Conservation (phyloP, 805 yeast species). For the Yamadazyma olivae region DNA sequence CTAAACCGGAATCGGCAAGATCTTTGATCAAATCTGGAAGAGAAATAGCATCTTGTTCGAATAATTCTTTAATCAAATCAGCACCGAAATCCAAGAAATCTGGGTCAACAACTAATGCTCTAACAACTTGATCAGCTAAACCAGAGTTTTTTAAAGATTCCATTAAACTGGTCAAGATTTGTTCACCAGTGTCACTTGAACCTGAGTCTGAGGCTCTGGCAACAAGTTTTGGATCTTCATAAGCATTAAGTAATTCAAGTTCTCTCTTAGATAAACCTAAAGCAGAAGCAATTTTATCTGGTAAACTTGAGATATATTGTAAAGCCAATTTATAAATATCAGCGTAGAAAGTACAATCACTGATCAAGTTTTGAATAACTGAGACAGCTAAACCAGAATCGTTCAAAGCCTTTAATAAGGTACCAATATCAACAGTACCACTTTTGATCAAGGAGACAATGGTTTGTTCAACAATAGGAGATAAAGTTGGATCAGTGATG, state of each 20-base stretch:
- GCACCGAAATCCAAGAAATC: constrained; percentile 39
- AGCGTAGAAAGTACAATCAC: constrained; percentile 37
- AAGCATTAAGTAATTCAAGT: constrained; percentile 6
- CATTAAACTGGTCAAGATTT: constrained; percentile 32
- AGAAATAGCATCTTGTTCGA: constrained; percentile 26
- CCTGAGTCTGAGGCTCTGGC: constrained; percentile 6
- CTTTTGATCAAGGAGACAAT: constrained; percentile 27
- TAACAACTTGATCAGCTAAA: constrained; percentile 36
- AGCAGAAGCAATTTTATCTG: constrained; percentile 19
- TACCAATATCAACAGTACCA: constrained; percentile 29
- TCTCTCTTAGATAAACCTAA: constrained; percentile 25
- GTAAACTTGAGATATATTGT: constrained; percentile 28
- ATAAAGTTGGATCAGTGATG: constrained; percentile 29
- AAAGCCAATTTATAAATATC: constrained; percentile 37
- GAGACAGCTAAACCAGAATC: constrained; percentile 40
- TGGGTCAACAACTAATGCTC: constrained; percentile 33
- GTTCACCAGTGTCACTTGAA: constrained; percentile 4
- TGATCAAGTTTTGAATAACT: constrained; percentile 33
- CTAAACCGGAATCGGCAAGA: constrained; percentile 33
- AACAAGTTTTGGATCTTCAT: not conserved
- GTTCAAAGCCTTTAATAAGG: constrained; percentile 37
- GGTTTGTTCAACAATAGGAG: constrained; percentile 25
- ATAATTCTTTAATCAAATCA: constrained; percentile 27
- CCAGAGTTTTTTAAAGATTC: constrained; percentile 44
- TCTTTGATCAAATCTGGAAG: constrained; percentile 26